phyloP scores from a whole-genome alignment of 257 asterid genomes.

The Jaltomata sinuosa region DNA sequence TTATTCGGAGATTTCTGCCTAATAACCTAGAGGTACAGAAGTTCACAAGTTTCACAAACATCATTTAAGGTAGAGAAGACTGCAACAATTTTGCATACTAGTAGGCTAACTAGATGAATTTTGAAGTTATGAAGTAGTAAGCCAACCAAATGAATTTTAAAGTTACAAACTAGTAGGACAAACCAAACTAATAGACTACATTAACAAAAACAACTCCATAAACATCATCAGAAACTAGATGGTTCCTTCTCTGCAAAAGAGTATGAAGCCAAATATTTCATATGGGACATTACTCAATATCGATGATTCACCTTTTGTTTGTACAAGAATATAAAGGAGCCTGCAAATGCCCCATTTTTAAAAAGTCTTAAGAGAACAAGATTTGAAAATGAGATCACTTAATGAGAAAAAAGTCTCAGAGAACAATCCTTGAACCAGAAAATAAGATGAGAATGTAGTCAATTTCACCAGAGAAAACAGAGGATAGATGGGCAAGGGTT shows the following conservation, averaged over 20 bases:
- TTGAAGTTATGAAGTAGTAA: too few relatives aligned
- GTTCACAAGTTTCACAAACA: too few relatives aligned
- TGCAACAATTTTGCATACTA: too few relatives aligned
- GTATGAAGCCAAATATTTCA: background rate
- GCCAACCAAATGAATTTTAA: too few relatives aligned
- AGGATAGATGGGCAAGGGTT: conserved; percentile 35
- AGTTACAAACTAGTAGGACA: too few relatives aligned
- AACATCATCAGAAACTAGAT: background rate
- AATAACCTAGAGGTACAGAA: too few relatives aligned
- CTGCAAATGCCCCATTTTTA: background rate
- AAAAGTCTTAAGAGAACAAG: conserved; percentile 71
- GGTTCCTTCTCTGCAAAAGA: conserved; percentile 14
- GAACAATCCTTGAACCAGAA: conserved; percentile 20
- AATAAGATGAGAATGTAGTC: conserved; percentile 28
- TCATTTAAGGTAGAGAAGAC: too few relatives aligned
- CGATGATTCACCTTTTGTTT: conserved; percentile 68
- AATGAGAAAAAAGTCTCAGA: background rate
- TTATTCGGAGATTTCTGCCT: too few relatives aligned
- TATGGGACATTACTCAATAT: conserved; percentile 42
- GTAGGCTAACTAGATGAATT: too few relatives aligned
- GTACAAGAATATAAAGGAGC: conserved; percentile 20
- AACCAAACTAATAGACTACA: too few relatives aligned
- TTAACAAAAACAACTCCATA: too few relatives aligned
- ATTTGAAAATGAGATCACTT: conserved; percentile 29
- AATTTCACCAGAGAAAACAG: conserved; percentile 22